Conservation (phyloP, 768 basidiomycete genomes). For the Boletus sp. region DNA sequence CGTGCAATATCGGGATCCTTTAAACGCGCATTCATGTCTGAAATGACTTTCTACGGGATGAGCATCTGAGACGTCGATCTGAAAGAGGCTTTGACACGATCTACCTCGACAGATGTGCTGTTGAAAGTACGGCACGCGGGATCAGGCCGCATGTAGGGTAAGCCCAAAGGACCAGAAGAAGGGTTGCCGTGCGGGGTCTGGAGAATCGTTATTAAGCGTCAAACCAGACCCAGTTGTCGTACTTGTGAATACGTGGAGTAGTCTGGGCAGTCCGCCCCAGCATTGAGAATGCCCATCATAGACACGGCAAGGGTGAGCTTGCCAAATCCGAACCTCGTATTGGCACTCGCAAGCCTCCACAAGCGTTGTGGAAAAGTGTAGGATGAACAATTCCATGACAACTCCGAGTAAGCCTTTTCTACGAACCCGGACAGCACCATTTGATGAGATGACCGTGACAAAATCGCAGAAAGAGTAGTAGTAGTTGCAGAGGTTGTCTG, state of each 20-base stretch:
- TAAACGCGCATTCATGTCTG: constrained; percentile 66
- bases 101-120: constrained; percentile 70
- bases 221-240: neutral
- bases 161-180: constrained; percentile 55
- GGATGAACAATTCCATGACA: constrained; percentile 4
- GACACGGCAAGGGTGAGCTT: constrained; percentile 20
- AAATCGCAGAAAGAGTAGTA: neutral
- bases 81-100: neutral
- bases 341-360: constrained; percentile 5
- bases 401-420: neutral
- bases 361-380: constrained; percentile 1
- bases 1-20: constrained; percentile 77
- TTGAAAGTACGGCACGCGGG: constrained; percentile 73
- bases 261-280: constrained; percentile 50
- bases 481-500: neutral
- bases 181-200: constrained; percentile 58
- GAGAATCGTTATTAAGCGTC: neutral
- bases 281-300: constrained; percentile 19
- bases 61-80: neutral
- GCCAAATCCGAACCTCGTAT: constrained; percentile 24
- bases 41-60: constrained; percentile 56
- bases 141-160: constrained; percentile 73
- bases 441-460: neutral
- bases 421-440: constrained; percentile 11
- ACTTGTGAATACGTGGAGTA: constrained; percentile 61